Evolutionary conservation across 768 basidiomycete genomes (phyloP).

Genomic region (Harrya chromipes): DNA sequence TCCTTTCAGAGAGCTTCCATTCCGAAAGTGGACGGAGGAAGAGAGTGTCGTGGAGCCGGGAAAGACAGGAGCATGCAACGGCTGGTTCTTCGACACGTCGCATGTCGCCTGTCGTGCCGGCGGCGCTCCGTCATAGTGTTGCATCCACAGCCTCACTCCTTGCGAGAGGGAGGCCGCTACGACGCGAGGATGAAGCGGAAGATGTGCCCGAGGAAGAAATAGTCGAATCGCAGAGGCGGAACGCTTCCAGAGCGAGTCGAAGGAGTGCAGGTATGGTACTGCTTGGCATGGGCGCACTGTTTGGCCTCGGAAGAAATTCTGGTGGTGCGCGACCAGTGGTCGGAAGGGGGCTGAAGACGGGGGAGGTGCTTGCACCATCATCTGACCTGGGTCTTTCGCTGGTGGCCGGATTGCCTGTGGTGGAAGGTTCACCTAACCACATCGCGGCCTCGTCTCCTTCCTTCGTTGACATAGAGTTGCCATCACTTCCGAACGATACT

Average conservation of each 20-base stretch:
- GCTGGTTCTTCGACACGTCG: conserved; percentile 44
- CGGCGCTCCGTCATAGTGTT: conserved; percentile 32
- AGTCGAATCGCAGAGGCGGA: conserved; percentile 26
- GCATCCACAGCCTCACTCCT: conserved; percentile 18
- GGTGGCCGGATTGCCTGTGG: conserved; percentile 9
- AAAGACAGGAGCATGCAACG: conserved; percentile 50
- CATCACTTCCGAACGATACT: conserved; percentile 3
- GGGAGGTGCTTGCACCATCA: conserved; percentile 43
- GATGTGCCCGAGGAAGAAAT: conserved; percentile 20
- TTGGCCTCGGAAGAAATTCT: conserved; percentile 57
- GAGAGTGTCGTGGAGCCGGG: conserved; percentile 68
- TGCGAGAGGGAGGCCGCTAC: conserved; percentile 45
- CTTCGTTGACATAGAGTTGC: conserved; percentile 19
- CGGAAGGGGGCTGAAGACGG: conserved; percentile 36
- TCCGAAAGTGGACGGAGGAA: conserved; percentile 65
- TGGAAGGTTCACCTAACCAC: conserved; percentile 12
- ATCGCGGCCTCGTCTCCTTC: background rate
- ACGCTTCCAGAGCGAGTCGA: conserved; percentile 61
- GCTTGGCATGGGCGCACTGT: conserved; percentile 71
- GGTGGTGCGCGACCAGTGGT: conserved; percentile 28
- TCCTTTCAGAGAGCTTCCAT: conserved; percentile 71
- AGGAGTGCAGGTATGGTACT: conserved; percentile 79
- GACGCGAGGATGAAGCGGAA: conserved; percentile 35
- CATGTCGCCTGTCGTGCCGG: conserved; percentile 30
- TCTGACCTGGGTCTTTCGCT: conserved; percentile 1